Percentiles rank a stretch among this genome's conserved stretches.
Conservation (phyloP, 2,329 filamentous ascomycete species). For the Fusarium subglutinans region DNA sequence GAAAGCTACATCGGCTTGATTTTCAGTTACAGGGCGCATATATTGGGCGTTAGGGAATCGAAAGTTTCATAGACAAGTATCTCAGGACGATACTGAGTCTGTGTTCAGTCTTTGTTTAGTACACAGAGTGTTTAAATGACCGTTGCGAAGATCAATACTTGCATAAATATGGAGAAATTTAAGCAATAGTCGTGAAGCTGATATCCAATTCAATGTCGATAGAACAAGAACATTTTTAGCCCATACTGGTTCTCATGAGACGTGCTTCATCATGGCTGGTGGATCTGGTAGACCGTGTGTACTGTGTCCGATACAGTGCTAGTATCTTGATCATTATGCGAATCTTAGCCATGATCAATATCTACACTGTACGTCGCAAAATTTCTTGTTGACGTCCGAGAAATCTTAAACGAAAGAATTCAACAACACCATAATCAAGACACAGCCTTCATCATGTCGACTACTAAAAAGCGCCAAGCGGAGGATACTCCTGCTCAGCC, state of each 20-base stretch:
- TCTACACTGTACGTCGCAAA: slow-evolving; percentile 37
- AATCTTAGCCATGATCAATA: background rate
- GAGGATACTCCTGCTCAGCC: slow-evolving; percentile 55
- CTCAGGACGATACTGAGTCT: background rate
- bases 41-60: slow-evolving; percentile 27
- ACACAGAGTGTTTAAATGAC: background rate
- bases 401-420: slow-evolving; percentile 16
- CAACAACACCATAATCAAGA: slow-evolving; percentile 5
- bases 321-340: rapidly evolving
- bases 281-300: background rate
- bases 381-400: slow-evolving; percentile 33
- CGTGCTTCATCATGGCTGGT: slow-evolving; percentile 19
- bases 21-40: slow-evolving; percentile 1
- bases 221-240: background rate
- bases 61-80: slow-evolving; percentile 9
- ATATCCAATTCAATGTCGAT: background rate
- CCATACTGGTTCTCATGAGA: slow-evolving; percentile 8
- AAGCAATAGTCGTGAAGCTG: too few species aligned
- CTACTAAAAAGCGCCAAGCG: slow-evolving; percentile 65
- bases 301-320: slow-evolving; percentile 29
- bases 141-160: background rate
- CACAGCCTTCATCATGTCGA: slow-evolving; percentile 48
- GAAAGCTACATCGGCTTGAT: background rate
- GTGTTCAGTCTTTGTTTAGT: background rate
- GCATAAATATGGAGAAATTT: too few species aligned